Evolutionary conservation across 108 stramenopile genomes (phyloP), one percentile per base, ranked within the genome.

Genomic region (Bacterosira constricta): DNA sequence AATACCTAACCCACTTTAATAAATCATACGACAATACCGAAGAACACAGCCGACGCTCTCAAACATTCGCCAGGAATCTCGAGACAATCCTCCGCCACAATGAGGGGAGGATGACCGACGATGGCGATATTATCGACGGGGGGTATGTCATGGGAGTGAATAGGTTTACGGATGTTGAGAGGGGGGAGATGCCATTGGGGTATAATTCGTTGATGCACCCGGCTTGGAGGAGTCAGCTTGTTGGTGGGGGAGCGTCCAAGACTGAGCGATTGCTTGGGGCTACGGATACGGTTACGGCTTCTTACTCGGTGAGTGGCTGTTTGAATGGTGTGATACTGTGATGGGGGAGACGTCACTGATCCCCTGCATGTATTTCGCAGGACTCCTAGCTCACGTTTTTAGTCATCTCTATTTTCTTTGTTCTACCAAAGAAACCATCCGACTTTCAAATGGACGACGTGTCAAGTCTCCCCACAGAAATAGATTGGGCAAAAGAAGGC

Each of bases 401-500:
- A 50, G 18, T 23, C 4, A 1, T 37, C 15, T 4, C 17, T 18
- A 23, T 56, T 52, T 20, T 38, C 21, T 29, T 13, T 47, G 12
- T 50, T 36, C 15, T 41, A 4, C 67, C 8, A 52, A 29, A 75
- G 67, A 37, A 69, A 52, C 60, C 69, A 49, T 75, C 77, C 6
- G 41, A 37, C 5, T 79, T 84, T 41, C 55, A 71, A 52, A 77
- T 85, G 46, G 83, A 86, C 8, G 63, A 79, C 25, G 86, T 85
- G 0, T 44, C 61, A 12, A 12, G 26, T 13, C 77, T 97, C 3
- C 94, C 96, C 30, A 46, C 57, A 31, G 56, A 59, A 15, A 75
- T 95, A n/a, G 96, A 97, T 75, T 97, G 96, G 96, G 63, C 89
- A 17, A 44, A 59, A 6, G 65, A 81, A 44, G 78, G 78, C 23